Percentiles rank a stretch among this genome's conserved stretches.
These are phyloP conservation scores for Cichorium intybus DNA, from an alignment of 140 eudicot genomes.

Conservation along the genomic window DNA sequence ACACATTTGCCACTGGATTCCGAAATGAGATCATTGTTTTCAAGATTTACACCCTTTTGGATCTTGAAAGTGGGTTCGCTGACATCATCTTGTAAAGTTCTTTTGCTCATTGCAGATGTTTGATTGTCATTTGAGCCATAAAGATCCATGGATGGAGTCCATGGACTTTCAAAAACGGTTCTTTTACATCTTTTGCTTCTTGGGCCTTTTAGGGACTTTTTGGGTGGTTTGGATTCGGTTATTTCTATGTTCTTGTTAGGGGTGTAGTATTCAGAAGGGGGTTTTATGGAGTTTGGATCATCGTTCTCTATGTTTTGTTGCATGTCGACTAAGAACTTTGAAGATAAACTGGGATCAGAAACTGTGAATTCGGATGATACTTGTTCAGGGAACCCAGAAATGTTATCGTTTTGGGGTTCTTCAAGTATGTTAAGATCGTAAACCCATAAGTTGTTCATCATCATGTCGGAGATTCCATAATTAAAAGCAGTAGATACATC, in stretches of 20 bases:
- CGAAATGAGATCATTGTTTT: slow-evolving; percentile 18
- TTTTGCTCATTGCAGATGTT: slow-evolving; percentile 32
- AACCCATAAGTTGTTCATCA: slow-evolving; percentile 33
- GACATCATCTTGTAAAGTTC: slow-evolving; percentile 3
- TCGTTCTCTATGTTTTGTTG: slow-evolving; percentile 36
- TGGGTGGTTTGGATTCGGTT: slow-evolving; percentile 21
- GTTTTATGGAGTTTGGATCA: slow-evolving; percentile 35
- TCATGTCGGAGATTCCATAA: slow-evolving; percentile 32
- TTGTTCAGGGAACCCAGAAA: slow-evolving; percentile 21
- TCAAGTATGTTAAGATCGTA: slow-evolving; percentile 30
- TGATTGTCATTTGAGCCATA: slow-evolving; percentile 28
- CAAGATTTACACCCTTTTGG: slow-evolving; percentile 19
- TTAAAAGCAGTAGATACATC: slow-evolving; percentile 37
- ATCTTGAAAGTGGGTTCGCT: slow-evolving; percentile 18
- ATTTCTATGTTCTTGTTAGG: neutral
- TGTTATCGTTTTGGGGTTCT: slow-evolving; percentile 19
- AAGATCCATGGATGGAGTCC: slow-evolving; percentile 20
- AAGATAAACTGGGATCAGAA: slow-evolving; percentile 31
- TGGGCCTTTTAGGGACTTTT: slow-evolving; percentile 26
- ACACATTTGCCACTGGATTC: slow-evolving; percentile 13
- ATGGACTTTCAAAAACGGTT: slow-evolving; percentile 25
- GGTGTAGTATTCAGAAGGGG: neutral
- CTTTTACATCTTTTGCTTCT: slow-evolving; percentile 38
- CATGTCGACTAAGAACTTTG: slow-evolving; percentile 8
- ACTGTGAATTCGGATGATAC: slow-evolving; percentile 17